phyloP scores from a whole-genome alignment of 2,329 filamentous ascomycete genomes.

The Penicillium polonicum region DNA sequence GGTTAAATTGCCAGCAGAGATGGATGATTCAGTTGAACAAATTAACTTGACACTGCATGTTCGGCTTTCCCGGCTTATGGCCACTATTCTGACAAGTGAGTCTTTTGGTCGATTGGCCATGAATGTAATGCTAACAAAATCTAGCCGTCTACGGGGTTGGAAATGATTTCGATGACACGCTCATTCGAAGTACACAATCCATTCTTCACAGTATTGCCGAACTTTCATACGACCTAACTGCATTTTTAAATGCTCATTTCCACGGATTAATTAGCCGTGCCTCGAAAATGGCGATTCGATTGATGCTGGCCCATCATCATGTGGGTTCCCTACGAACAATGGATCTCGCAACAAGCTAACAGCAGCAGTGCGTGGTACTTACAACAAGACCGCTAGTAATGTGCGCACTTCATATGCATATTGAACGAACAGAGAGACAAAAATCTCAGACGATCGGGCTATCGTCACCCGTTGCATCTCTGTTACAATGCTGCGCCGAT shows the following conservation, averaged over 20 bases:
- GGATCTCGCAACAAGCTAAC: background rate
- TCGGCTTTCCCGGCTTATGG: slow-evolving; percentile 26
- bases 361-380: slow-evolving; percentile 25
- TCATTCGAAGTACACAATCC: slow-evolving; percentile 28
- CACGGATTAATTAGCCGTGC: slow-evolving; percentile 26
- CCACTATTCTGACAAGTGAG: slow-evolving; percentile 27
- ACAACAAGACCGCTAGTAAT: slow-evolving; percentile 29
- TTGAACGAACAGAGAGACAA: slow-evolving; percentile 22
- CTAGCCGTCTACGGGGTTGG: slow-evolving; percentile 29
- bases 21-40: slow-evolving; percentile 21
- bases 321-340: slow-evolving; percentile 8
- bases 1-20: slow-evolving; percentile 24
- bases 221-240: slow-evolving; percentile 26
- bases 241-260: slow-evolving; percentile 25
- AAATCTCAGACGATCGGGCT: slow-evolving; percentile 18
- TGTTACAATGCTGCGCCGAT: slow-evolving; percentile 27
- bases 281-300: slow-evolving; percentile 27
- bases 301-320: slow-evolving; percentile 31
- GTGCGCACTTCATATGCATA: slow-evolving; percentile 29
- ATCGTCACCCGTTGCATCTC: slow-evolving; percentile 21
- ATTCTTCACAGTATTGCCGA: slow-evolving; percentile 28
- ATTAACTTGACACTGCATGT: slow-evolving; percentile 28
- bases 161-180: slow-evolving; percentile 23
- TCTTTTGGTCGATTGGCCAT: too few species aligned
- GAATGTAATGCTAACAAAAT: background rate